Base-by-base conservation (phyloP, 1,284 basidiomycete genomes). In the Cerioporus squamosus region DNA sequence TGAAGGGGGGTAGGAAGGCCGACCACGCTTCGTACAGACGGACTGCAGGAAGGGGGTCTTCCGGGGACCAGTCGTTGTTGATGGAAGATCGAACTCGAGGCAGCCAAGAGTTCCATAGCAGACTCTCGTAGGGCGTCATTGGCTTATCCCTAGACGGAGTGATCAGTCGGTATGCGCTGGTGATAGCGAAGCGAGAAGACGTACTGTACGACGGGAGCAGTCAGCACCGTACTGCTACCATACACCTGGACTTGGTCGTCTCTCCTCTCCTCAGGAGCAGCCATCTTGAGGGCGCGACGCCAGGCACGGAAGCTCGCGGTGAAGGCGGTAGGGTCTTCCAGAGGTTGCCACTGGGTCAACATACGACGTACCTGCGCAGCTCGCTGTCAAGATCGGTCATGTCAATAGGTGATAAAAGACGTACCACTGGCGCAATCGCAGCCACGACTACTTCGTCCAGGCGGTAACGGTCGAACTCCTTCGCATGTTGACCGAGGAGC, bases 91-190 rank as follows among this genome's bases (percentile, higher is more conserved):
- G 88, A n/a, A 99, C 88, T 73, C 86, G 91, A 0, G 97, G 97
- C 23, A 99, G 79, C 97, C 96, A 99, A 7, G 91, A 79, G 61
- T 91, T 92, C 96, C 97, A 99, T 17, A 99, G 76, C 20, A 99
- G 79, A 56, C 90, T 92, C 72, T 99, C 97, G 73, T 93, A 99
- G 0, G 97, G 90, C 5, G 95, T 95, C 97, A 99, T 99, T 1
- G 80, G 79, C 62, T 77, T 78, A 60, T 87, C 83, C 46, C 83
- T 83, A 44, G 22, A 36, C 51, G 46, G 60, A 29, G 26, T 29
- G 9, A 9, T 29, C 26, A 29, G 8, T 44, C 56, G 42, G 62
- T 29, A 59, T 44, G 66, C 46, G 52, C 8, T 9, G n/a, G 18
- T 39, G 18, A 53, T 38, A 12, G 14, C 12, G 15, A 17, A 31